A percentile compares a stretch with the other conserved stretches of the same genome.
Evolutionary conservation across 1,139 yeast species (phyloP).

Genomic region (Yamadazyma atmosphaerica): DNA sequence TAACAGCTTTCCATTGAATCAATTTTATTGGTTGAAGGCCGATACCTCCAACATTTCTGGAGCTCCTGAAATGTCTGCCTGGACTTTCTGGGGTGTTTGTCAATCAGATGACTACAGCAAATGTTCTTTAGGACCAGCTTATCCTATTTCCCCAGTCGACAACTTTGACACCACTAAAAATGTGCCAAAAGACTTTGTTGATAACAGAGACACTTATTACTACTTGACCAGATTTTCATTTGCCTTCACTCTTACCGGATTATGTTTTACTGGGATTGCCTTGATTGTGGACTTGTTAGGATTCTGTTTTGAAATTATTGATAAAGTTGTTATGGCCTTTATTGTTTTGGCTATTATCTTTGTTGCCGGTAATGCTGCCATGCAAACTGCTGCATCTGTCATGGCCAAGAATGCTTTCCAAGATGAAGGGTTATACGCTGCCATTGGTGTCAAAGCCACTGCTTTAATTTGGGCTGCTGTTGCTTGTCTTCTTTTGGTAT

Average conservation of each 20-base stretch:
- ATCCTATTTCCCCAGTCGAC: constrained; percentile 70
- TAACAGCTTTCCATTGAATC: constrained; percentile 58
- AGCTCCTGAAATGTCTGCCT: constrained; percentile 58
- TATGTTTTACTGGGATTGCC: constrained; percentile 52
- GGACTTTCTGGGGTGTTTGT: constrained; percentile 88
- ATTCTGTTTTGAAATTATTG: constrained; percentile 48
- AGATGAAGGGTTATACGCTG: constrained; percentile 39
- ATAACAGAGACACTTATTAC: constrained; percentile 59
- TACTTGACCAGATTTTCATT: constrained; percentile 72
- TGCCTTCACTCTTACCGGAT: constrained; percentile 61
- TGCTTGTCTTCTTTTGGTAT: constrained; percentile 51
- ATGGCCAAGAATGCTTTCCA: constrained; percentile 65
- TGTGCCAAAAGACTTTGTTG: constrained; percentile 56
- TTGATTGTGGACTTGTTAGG: constrained; percentile 42
- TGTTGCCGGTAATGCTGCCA: constrained; percentile 58
- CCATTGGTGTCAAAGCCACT: constrained; percentile 56
- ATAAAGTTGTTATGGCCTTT: constrained; percentile 56
- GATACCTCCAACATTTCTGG: constrained; percentile 57
- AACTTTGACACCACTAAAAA: constrained; percentile 54
- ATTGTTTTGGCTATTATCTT: constrained; percentile 53
- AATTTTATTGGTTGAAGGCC: constrained; percentile 71
- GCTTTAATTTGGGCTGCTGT: constrained; percentile 74
- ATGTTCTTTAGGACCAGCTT: constrained; percentile 51
- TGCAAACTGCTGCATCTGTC: constrained; percentile 68
- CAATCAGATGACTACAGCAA: constrained; percentile 44